Evolutionary conservation across 768 basidiomycete genomes (phyloP).

Genomic region (Lactarius vividus): DNA sequence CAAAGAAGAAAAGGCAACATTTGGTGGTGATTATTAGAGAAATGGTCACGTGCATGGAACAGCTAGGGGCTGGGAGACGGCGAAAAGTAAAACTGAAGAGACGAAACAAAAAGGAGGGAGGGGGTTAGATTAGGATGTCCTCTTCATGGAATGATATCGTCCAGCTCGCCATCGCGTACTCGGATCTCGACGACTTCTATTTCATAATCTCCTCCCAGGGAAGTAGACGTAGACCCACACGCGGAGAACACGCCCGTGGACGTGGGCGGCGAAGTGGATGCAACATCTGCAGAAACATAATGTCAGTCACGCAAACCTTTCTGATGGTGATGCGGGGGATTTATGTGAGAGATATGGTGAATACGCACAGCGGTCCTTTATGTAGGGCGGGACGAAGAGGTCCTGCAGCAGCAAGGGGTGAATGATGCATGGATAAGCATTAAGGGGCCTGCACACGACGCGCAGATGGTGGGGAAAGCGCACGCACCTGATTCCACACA

Average conservation of each 20-base stretch:
- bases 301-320: background rate
- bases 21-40: conserved; percentile 14
- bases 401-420: conserved; percentile 47
- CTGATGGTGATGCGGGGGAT: conserved; percentile 28
- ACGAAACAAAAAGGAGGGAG: background rate
- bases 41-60: background rate
- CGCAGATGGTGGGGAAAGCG: background rate
- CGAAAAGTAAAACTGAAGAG: background rate
- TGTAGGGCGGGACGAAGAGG: conserved; percentile 83
- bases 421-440: conserved; percentile 7
- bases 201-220: conserved; percentile 72
- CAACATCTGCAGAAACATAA: conserved; percentile 52
- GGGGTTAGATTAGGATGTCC: background rate
- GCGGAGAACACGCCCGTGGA: conserved; percentile 63
- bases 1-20: background rate
- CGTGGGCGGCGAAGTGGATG: conserved; percentile 79
- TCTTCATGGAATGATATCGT: conserved; percentile 65
- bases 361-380: conserved; percentile 84
- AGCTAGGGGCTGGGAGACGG: background rate
- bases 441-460: background rate
- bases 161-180: conserved; percentile 73
- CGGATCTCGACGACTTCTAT: conserved; percentile 88
- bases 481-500: conserved; percentile 83
- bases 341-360: conserved; percentile 20
- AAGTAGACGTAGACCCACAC: conserved; percentile 54